Evolutionary conservation across 2,329 filamentous ascomycete species (phyloP).

Genomic region (Alternaria consortialis): DNA sequence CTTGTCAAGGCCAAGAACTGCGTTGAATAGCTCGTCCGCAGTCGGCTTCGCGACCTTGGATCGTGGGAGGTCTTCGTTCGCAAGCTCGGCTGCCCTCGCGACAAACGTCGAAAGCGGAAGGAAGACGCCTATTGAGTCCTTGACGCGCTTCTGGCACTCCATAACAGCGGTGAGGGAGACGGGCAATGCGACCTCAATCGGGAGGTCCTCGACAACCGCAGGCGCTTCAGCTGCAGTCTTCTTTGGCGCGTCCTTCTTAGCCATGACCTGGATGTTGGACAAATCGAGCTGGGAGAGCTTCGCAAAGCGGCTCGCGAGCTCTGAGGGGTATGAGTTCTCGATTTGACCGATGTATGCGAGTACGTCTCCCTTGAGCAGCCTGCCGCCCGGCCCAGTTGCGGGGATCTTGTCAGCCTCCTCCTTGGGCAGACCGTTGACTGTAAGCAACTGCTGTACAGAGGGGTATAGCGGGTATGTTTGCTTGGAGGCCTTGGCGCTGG

Average conservation of each 20-base stretch:
- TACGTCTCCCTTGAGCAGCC: conserved; percentile 93
- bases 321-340: conserved; percentile 73
- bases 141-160: conserved; percentile 81
- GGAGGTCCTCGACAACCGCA: conserved; percentile 56
- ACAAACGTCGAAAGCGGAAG: conserved; percentile 89
- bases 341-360: conserved; percentile 88
- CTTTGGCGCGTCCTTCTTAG: conserved; percentile 56
- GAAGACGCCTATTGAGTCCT: conserved; percentile 78
- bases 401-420: conserved; percentile 82
- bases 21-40: conserved; percentile 85
- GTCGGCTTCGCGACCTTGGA: conserved; percentile 71
- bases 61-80: conserved; percentile 84
- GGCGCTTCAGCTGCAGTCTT: conserved; percentile 55
- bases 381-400: conserved; percentile 85
- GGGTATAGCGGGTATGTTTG: conserved; percentile 79
- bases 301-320: conserved; percentile 74
- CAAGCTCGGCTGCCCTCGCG: conserved; percentile 81
- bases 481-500: conserved; percentile 63
- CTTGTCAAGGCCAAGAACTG: conserved; percentile 76
- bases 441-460: conserved; percentile 83
- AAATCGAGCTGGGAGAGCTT: conserved; percentile 87
- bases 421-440: conserved; percentile 78
- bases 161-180: conserved; percentile 82
- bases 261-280: conserved; percentile 88
- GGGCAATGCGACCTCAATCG: conserved; percentile 72